A percentile compares a stretch with the other conserved stretches of the same genome.
Conservation (phyloP, 2,329 filamentous ascomycete genomes). For the Monilinia laxa region DNA sequence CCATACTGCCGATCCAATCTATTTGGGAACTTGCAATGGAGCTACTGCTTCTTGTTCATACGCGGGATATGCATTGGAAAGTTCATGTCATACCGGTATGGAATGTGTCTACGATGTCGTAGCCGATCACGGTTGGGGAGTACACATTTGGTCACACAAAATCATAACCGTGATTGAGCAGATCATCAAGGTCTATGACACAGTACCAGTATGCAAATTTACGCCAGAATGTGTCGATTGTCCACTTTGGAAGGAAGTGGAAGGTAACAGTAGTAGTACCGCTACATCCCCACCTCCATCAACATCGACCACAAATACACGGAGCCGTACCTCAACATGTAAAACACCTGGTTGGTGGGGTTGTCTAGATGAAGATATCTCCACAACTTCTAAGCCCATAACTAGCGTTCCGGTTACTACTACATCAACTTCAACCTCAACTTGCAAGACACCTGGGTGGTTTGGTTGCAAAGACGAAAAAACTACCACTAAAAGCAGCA, state of each 20-base stretch:
- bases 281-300: constrained; percentile 58
- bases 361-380: constrained; percentile 46
- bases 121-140: constrained; percentile 85
- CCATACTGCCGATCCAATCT: constrained; percentile 93
- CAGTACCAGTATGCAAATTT: constrained; percentile 71
- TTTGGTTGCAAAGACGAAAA: constrained; percentile 52
- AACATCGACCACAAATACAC: constrained; percentile 53
- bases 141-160: constrained; percentile 86
- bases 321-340: constrained; percentile 79
- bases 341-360: constrained; percentile 84
- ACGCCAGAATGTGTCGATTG: constrained; percentile 87
- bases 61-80: constrained; percentile 90
- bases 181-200: constrained; percentile 80
- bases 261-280: constrained; percentile 73
- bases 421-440: constrained; percentile 37
- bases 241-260: constrained; percentile 79
- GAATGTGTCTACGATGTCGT: constrained; percentile 94
- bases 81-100: constrained; percentile 83
- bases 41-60: constrained; percentile 87
- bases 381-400: constrained; percentile 34
- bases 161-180: constrained; percentile 86
- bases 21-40: constrained; percentile 89
- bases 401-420: constrained; percentile 30
- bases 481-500: constrained; percentile 43
- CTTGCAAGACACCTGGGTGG: constrained; percentile 48